Evolutionary conservation across 345 rosid genomes (phyloP), one percentile per base, ranked within the genome.

Genomic region (Luvunga scandens): DNA sequence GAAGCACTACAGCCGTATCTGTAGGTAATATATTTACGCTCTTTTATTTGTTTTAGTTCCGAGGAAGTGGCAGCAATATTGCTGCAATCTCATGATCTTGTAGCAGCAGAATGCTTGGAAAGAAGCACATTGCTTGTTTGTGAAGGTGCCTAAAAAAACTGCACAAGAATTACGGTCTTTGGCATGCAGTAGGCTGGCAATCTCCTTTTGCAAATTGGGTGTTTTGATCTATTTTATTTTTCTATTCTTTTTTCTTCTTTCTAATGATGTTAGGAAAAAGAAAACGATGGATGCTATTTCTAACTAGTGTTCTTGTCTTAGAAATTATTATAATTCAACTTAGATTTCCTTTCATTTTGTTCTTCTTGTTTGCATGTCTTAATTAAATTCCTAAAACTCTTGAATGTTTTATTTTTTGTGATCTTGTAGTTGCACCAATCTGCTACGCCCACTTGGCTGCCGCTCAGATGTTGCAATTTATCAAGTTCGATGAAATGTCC

Each of bases 1-100:
- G 85, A 60, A 85, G 88, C 78, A 85, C 85, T 24, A 85, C 85
- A 4, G 85, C 87, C 5, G 7, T 82, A 22, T 80, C 85, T n/a
- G 57, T 85, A 3, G 87, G 85, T 85, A 74, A 75, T 18, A 30
- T 8, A 38, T 4, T n/a, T 42, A 14, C 21, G 10, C 28, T 13
- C 31, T 22, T 10, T 42, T 39, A 9, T n/a, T 19, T 56, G 3
- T 7, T 56, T 56, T 5, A 19, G 2, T 2, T 56, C 7, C 1
- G 60, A 56, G 24, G 60, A 7, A 21, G 24, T 21, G 45, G 12
- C 2, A 39, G 45, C 45, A 48, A 4, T 48, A 48, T 48, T 48
- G 4, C 53, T 10, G 53, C 53, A 48, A 48, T 16, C 53, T 48
- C 5, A 14, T 48, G 53, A 48, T 13, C 53, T 48, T 39, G 45